Evolutionary conservation across 768 basidiomycete genomes (phyloP), one percentile per base, ranked within the genome.

Genomic region (Xerocomellus intermedius): DNA sequence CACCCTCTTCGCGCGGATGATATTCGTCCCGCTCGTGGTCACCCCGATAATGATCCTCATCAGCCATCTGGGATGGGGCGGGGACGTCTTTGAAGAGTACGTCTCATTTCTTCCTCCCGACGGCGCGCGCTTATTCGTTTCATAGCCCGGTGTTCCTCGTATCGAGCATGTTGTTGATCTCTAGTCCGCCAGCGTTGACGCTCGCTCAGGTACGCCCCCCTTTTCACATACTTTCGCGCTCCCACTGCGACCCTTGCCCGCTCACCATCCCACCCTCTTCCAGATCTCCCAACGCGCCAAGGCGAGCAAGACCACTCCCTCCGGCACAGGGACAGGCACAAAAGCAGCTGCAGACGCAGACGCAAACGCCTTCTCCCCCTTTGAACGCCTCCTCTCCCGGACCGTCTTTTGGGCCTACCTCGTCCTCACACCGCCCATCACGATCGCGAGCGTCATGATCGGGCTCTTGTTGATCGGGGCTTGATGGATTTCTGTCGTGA

Each of bases 381-480:
- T 98, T 66, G 96, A 98, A 74, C 79, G 93, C 1, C 79, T 98
- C 35, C 89, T 97, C 69, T 87, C 85, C 56, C 82, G 91, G 50
- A 98, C 95, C 0, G 91, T 98, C 55, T 94, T 94, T 69, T 94
- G 93, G 92, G 81, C 87, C 2, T 98, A 96, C 66, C 94, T 91
- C 61, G 73, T 93, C 33, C 75, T 94, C 52, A 95, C 94, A 0
- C 94, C 94, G 2, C 89, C 91, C 2, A 78, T 87, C n/a, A 91
- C 86, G 50, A 84, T 94, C 51, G 64, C 77, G 17, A 87, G 86
- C 64, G 89, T 95, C 46, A 79, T 95, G 42, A 65, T 91, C 26
- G 93, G 89, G 1, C 70, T 96, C 41, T 54, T 84, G 48, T 64
- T 90, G 12, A 74, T 84, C 1, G 82, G 81, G 59, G 63, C 82